Conservation (phyloP, 768 basidiomycete species). For the Saitozyma podzolica region DNA sequence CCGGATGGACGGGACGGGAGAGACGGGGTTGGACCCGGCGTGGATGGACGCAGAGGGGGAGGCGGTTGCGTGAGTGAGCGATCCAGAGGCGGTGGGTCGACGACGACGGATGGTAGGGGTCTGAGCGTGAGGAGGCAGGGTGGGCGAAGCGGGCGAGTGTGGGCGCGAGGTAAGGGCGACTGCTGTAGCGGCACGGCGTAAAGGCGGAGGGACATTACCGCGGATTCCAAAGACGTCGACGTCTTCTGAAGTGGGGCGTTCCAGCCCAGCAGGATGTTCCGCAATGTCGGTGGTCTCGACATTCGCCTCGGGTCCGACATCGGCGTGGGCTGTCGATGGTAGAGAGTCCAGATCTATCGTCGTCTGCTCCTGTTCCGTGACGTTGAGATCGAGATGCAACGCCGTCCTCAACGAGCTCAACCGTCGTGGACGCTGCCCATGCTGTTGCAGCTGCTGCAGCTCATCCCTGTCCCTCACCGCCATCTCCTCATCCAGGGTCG, state of each 20-base stretch:
- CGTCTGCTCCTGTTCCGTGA: not conserved
- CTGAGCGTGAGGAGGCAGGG: not conserved
- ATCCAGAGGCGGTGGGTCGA: conserved; percentile 6
- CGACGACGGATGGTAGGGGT: conserved; percentile 2
- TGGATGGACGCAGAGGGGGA: conserved; percentile 1
- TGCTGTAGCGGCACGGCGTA: not conserved
- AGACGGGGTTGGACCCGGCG: conserved; percentile 15
- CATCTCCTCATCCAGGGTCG: conserved; percentile 3
- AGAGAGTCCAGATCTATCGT: not conserved
- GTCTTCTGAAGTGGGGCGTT: not conserved
- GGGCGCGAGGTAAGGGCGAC: not conserved
- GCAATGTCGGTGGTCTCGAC: not conserved
- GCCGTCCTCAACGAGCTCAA: too few relatives aligned
- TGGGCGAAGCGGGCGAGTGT: not conserved
- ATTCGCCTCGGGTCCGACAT: not conserved
- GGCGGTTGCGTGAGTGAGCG: not conserved
- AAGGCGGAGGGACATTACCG: not conserved
- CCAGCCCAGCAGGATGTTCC: not conserved
- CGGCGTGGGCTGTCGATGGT: not conserved
- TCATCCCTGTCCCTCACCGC: not conserved
- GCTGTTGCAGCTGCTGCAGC: not conserved
- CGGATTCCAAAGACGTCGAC: not conserved
- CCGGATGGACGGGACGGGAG: conserved; percentile 22
- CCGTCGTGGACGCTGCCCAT: too few relatives aligned
- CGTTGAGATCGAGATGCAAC: too few relatives aligned